phyloP scores from a whole-genome alignment of 2,329 filamentous ascomycete species.

The Colletotrichum limetticola region DNA sequence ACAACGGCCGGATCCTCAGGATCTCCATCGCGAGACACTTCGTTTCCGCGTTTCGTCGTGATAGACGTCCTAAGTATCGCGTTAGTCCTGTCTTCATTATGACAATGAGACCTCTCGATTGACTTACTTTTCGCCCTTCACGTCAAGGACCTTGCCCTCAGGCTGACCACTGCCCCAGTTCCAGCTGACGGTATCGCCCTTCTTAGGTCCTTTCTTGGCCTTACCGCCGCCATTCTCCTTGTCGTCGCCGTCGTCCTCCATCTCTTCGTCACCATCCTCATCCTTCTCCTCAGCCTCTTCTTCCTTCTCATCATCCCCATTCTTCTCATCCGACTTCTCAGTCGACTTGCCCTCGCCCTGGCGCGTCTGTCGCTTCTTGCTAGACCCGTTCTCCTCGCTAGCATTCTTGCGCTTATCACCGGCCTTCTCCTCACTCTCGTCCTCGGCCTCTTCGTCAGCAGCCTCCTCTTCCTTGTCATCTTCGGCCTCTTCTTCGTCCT shows the following conservation, averaged over 20 bases:
- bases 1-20: conserved; percentile 55
- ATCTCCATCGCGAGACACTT: conserved; percentile 52
- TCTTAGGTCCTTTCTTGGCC: conserved; percentile 46
- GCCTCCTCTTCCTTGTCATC: conserved; percentile 38
- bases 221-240: conserved; percentile 30
- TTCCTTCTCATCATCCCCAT: conserved; percentile 18
- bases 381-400: conserved; percentile 35
- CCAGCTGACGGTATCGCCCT: conserved; percentile 58
- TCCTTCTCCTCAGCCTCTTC: conserved; percentile 30
- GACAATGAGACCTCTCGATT: no score
- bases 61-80: conserved; percentile 46
- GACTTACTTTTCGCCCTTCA: conserved; percentile 53
- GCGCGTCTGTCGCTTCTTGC: conserved; percentile 38
- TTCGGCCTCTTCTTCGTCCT: conserved; percentile 42
- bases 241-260: conserved; percentile 26
- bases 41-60: conserved; percentile 53
- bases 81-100: neutral
- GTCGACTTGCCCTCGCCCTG: conserved; percentile 37
- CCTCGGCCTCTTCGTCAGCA: conserved; percentile 35
- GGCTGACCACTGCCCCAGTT: conserved; percentile 57
- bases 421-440: conserved; percentile 30
- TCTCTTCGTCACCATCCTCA: conserved; percentile 30
- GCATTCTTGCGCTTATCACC: conserved; percentile 32
- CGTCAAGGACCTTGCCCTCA: conserved; percentile 55
- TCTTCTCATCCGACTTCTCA: conserved; percentile 27